Percentiles rank a stretch among this genome's conserved stretches.
phyloP scores from a whole-genome alignment of 2,329 filamentous ascomycete species.

The Macrophomina phaseolina region DNA sequence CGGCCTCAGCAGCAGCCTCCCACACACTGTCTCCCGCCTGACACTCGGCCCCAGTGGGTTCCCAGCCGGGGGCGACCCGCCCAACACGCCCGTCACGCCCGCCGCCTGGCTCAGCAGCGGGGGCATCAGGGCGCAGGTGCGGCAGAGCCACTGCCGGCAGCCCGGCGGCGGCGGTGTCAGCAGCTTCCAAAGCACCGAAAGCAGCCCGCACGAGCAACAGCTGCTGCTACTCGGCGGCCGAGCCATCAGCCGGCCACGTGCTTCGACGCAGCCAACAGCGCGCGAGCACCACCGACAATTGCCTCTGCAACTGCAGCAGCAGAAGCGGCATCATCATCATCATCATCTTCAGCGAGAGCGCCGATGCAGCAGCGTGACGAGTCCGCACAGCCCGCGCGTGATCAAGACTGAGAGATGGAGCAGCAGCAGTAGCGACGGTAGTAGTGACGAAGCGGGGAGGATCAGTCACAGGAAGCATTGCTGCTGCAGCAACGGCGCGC shows the following conservation, averaged over 20 bases:
- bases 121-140: not conserved
- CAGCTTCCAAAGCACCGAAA: slow-evolving; percentile 3
- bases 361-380: slow-evolving; percentile 4
- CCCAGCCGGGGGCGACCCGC: not conserved
- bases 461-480: not conserved
- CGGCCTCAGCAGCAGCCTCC: slow-evolving; percentile 6
- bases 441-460: not conserved
- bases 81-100: slow-evolving; percentile 16
- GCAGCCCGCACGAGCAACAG: not conserved
- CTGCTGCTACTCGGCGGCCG: not conserved
- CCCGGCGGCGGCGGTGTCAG: not conserved
- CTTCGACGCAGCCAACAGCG: not conserved
- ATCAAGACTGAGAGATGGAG: slow-evolving; percentile 8
- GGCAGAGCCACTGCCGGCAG: not conserved
- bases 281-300: not conserved
- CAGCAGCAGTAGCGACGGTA: not conserved
- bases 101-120: not conserved
- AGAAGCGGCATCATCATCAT: not conserved
- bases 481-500: not conserved
- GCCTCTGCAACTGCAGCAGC: not conserved
- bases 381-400: slow-evolving; percentile 4
- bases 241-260: not conserved
- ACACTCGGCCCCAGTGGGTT: not conserved
- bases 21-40: not conserved
- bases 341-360: not conserved